phyloP scores from a whole-genome alignment of 1,139 yeast species.

The Taphrina flavorubra region DNA sequence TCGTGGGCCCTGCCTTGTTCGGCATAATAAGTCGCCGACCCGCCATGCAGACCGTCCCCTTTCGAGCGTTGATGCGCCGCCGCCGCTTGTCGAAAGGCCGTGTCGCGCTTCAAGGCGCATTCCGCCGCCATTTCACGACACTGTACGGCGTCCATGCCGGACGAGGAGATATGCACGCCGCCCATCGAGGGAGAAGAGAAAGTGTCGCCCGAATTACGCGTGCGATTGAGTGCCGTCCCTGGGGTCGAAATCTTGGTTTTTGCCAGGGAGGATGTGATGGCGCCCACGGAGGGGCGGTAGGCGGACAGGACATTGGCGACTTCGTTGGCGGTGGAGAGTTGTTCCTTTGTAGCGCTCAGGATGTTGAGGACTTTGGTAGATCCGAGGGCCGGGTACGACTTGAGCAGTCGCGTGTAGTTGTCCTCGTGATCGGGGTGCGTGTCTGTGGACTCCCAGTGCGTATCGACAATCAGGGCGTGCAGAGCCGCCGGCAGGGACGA shows the following conservation, averaged over 20 bases:
- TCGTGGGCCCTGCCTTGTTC: slow-evolving; percentile 40
- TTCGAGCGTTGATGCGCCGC: slow-evolving; percentile 33
- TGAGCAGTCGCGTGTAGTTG: slow-evolving; percentile 2
- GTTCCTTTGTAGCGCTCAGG: slow-evolving; percentile 19
- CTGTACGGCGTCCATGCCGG: slow-evolving; percentile 22
- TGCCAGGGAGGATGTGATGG: not conserved
- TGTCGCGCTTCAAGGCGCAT: slow-evolving; percentile 30
- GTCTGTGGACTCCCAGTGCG: not conserved
- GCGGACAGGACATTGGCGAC: slow-evolving; percentile 30
- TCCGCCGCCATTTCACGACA: slow-evolving; percentile 40
- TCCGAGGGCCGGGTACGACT: slow-evolving; percentile 18
- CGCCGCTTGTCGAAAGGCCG: slow-evolving; percentile 40
- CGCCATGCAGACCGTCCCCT: slow-evolving; percentile 34
- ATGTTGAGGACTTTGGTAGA: not conserved
- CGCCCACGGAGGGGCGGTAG: slow-evolving; percentile 24
- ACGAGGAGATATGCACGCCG: not conserved
- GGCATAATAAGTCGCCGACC: slow-evolving; percentile 41
- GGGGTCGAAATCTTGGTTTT: slow-evolving; percentile 8
- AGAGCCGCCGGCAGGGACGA: slow-evolving; percentile 36
- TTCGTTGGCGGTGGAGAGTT: slow-evolving; percentile 13
- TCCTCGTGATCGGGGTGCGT: slow-evolving; percentile 23
- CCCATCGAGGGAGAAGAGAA: no score
- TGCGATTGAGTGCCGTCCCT: not conserved
- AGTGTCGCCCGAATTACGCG: not conserved
- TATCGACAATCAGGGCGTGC: slow-evolving; percentile 12